A percentile compares a stretch with the other conserved stretches of the same genome.
phyloP scores from a whole-genome alignment of 2,329 filamentous ascomycete genomes.

The Xylariaceae sp. region DNA sequence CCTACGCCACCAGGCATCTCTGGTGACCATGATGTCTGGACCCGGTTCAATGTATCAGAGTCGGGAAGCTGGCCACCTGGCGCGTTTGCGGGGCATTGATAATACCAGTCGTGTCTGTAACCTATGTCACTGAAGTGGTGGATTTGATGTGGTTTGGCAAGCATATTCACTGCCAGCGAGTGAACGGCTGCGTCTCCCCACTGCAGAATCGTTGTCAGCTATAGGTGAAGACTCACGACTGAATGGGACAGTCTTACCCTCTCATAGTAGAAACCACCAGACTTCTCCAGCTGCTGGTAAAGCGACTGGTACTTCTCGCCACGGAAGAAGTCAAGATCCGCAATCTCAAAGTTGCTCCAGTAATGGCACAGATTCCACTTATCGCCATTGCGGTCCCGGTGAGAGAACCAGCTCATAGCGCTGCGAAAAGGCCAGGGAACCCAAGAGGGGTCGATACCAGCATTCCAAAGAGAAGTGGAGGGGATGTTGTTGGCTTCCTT shows the following conservation, averaged over 20 bases:
- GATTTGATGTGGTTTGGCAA: slow-evolving; percentile 39
- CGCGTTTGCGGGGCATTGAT: slow-evolving; percentile 37
- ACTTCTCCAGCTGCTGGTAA: slow-evolving; percentile 38
- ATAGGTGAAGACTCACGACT: not conserved
- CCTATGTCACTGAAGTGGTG: slow-evolving; percentile 45
- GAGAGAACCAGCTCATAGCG: slow-evolving; percentile 34
- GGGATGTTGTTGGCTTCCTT: slow-evolving; percentile 38
- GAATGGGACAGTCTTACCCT: slow-evolving; percentile 29
- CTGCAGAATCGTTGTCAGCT: slow-evolving; percentile 20
- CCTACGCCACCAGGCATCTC: slow-evolving; percentile 39
- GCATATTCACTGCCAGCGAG: slow-evolving; percentile 42
- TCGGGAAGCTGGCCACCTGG: slow-evolving; percentile 36
- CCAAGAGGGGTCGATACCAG: slow-evolving; percentile 39
- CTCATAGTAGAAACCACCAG: slow-evolving; percentile 44
- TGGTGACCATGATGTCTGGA: slow-evolving; percentile 26
- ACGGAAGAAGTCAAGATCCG: slow-evolving; percentile 44
- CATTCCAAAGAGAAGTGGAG: slow-evolving; percentile 40
- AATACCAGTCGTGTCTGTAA: slow-evolving; percentile 39
- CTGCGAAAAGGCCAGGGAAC: slow-evolving; percentile 40
- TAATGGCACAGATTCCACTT: slow-evolving; percentile 45
- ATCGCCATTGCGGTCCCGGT: slow-evolving; percentile 40
- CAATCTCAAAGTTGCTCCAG: slow-evolving; percentile 49
- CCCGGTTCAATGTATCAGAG: slow-evolving; percentile 29
- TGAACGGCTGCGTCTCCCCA: slow-evolving; percentile 47
- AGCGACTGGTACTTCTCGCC: slow-evolving; percentile 39